These are phyloP conservation scores for Trypanosomatidae sp. DNA, from an alignment of 208 protist species.

Conservation along the genomic window DNA sequence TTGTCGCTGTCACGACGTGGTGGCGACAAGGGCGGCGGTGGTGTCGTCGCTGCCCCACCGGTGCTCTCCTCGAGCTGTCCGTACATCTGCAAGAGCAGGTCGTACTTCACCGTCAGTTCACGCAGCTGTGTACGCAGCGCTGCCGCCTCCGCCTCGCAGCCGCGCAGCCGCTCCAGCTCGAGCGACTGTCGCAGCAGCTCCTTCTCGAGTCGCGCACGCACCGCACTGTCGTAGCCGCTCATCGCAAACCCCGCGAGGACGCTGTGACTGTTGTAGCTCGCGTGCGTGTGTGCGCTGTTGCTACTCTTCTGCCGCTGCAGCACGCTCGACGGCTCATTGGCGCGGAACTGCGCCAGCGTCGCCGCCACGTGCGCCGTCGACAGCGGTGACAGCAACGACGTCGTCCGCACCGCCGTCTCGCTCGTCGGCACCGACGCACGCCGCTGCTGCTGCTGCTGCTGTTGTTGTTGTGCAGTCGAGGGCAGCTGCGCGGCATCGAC, in stretches of 20 bases:
- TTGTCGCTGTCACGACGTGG: neutral
- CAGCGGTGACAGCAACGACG: too few relatives aligned
- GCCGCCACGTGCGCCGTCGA: too few relatives aligned
- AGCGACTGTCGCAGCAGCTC: slow-evolving; percentile 62
- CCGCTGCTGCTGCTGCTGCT: too few relatives aligned
- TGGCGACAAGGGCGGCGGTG: neutral
- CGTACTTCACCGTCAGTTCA: slow-evolving; percentile 34
- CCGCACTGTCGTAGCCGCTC: slow-evolving; percentile 7
- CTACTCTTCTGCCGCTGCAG: neutral
- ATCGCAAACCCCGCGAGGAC: neutral
- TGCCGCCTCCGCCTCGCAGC: slow-evolving; percentile 9
- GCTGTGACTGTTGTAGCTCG: neutral
- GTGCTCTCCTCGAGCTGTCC: slow-evolving; percentile 60
- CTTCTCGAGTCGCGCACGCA: slow-evolving; percentile 28
- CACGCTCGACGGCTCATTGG: neutral
- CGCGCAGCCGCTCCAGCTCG: slow-evolving; percentile 47
- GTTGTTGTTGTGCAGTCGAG: too few relatives aligned
- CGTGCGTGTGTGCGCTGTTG: neutral
- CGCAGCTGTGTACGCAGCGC: slow-evolving; percentile 12
- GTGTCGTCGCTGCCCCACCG: neutral
- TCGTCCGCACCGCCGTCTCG: too few relatives aligned
- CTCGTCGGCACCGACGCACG: too few relatives aligned
- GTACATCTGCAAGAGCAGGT: slow-evolving; percentile 71
- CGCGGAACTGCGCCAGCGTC: neutral
- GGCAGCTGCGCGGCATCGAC: too few relatives aligned